Conservation (phyloP, 768 basidiomycete species). For the Xanthoconium purpureum region DNA sequence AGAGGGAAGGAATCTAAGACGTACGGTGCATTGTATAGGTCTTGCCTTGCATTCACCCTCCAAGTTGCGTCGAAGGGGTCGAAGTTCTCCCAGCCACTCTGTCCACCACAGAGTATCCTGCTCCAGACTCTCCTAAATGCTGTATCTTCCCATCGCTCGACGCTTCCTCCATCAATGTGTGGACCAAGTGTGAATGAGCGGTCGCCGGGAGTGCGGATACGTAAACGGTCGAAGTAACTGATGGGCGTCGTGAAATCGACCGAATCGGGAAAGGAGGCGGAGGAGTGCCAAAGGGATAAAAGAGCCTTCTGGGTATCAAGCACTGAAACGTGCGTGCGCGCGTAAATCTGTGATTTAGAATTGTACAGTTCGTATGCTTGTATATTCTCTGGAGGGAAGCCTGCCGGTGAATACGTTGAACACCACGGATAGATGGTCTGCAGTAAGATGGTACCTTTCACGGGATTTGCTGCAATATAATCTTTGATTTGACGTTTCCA, state of each 20-base stretch:
- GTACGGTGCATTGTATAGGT: slow-evolving; percentile 61
- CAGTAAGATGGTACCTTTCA: slow-evolving; percentile 43
- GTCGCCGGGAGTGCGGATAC: slow-evolving; percentile 73
- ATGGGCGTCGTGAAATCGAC: slow-evolving; percentile 56
- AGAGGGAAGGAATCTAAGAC: not conserved
- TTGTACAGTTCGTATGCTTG: slow-evolving; percentile 79
- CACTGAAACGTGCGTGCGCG: slow-evolving; percentile 61
- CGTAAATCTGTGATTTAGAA: slow-evolving; percentile 57
- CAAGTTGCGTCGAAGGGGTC: slow-evolving; percentile 49
- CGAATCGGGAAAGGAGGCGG: slow-evolving; percentile 36
- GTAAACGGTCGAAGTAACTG: slow-evolving; percentile 75
- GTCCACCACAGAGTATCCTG: slow-evolving; percentile 43
- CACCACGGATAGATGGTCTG: not conserved
- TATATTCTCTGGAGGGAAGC: slow-evolving; percentile 63
- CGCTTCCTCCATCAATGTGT: slow-evolving; percentile 51
- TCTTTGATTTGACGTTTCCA: slow-evolving; percentile 58
- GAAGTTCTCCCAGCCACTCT: slow-evolving; percentile 41
- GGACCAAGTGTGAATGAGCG: slow-evolving; percentile 63
- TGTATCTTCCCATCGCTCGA: slow-evolving; percentile 57
- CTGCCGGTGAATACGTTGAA: slow-evolving; percentile 30
- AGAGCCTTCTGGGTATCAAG: slow-evolving; percentile 57
- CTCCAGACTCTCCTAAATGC: slow-evolving; percentile 39
- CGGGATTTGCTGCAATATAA: slow-evolving; percentile 52
- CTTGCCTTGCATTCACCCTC: slow-evolving; percentile 50
- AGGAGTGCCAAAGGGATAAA: slow-evolving; percentile 54